phyloP scores from a whole-genome alignment of 2,329 filamentous ascomycete species.

The Clathrospora elynae region DNA sequence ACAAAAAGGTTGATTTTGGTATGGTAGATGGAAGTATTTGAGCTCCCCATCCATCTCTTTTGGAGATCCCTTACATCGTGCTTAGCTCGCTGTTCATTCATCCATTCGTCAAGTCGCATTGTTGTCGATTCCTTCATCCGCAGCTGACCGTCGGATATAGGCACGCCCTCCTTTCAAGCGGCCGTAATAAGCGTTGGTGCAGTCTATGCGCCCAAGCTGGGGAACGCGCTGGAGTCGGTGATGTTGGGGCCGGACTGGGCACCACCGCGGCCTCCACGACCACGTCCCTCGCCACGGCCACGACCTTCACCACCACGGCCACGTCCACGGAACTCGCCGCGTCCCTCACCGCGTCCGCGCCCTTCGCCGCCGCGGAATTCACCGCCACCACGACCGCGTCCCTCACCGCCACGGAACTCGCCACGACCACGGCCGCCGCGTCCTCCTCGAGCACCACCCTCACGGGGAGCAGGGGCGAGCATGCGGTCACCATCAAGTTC shows the following conservation, averaged over 20 bases:
- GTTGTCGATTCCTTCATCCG: conserved; percentile 20
- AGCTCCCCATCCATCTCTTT: conserved; percentile 10
- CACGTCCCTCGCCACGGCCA: conserved; percentile 56
- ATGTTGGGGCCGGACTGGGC: conserved; percentile 53
- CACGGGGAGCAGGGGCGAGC: conserved; percentile 59
- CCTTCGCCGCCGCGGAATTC: conserved; percentile 49
- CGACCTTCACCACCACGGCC: conserved; percentile 51
- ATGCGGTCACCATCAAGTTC: conserved; percentile 78
- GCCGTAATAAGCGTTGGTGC: conserved; percentile 25
- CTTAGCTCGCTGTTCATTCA: conserved; percentile 27
- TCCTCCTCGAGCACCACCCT: conserved; percentile 56
- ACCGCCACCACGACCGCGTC: conserved; percentile 58
- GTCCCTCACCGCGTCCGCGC: conserved; percentile 56
- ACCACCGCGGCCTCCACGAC: conserved; percentile 54
- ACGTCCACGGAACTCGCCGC: conserved; percentile 56
- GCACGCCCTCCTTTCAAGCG: conserved; percentile 20
- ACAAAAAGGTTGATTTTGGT: too few relatives aligned
- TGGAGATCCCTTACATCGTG: conserved; percentile 28
- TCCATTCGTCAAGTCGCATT: conserved; percentile 24
- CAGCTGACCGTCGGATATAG: conserved; percentile 14
- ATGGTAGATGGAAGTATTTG: too few relatives aligned
- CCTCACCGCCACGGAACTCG: conserved; percentile 60
- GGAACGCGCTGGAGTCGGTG: conserved; percentile 59
- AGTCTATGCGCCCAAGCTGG: conserved; percentile 56
- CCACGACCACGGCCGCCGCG: conserved; percentile 55